Conservation (phyloP, 495 filamentous ascomycete genomes). For the Astrothelium subdiscretum region DNA sequence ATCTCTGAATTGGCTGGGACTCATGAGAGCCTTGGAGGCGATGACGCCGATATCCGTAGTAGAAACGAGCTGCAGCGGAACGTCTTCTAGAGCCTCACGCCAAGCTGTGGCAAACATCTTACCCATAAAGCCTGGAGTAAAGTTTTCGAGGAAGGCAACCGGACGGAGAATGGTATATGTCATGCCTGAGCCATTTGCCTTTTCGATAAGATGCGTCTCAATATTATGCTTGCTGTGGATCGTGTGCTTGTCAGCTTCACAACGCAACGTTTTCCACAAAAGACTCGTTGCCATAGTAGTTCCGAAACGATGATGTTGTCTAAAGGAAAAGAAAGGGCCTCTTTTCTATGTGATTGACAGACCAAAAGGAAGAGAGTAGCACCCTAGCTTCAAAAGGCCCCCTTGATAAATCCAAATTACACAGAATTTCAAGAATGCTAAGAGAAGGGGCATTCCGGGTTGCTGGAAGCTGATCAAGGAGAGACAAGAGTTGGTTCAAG, state of each 20-base stretch:
- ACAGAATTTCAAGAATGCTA: no score
- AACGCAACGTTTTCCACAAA: no score
- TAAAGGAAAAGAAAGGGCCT: no score
- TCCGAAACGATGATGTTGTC: no score
- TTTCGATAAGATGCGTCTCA: slow-evolving; percentile 47
- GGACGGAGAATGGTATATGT: slow-evolving; percentile 52
- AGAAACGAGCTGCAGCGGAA: slow-evolving; percentile 47
- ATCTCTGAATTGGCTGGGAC: slow-evolving; percentile 35
- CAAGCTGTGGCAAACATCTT: slow-evolving; percentile 47
- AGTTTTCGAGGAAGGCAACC: slow-evolving; percentile 56
- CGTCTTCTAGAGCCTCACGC: slow-evolving; percentile 33
- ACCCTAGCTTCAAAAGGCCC: no score
- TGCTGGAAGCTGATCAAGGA: no score
- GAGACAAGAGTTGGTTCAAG: no score
- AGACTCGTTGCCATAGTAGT: no score
- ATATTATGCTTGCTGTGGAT: slow-evolving; percentile 45
- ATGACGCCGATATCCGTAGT: slow-evolving; percentile 53
- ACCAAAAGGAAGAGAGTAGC: no score
- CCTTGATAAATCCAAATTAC: no score
- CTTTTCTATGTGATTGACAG: no score
- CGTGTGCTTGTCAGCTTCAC: not conserved
- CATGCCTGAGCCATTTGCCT: slow-evolving; percentile 5
- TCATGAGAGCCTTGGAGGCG: slow-evolving; percentile 47
- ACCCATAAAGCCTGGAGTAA: slow-evolving; percentile 44
- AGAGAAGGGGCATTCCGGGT: no score